A percentile compares a stretch with the other conserved stretches of the same genome.
Evolutionary conservation across 78 protist genomes (phyloP).

Genomic region (Dictyostelium intermedium): DNA sequence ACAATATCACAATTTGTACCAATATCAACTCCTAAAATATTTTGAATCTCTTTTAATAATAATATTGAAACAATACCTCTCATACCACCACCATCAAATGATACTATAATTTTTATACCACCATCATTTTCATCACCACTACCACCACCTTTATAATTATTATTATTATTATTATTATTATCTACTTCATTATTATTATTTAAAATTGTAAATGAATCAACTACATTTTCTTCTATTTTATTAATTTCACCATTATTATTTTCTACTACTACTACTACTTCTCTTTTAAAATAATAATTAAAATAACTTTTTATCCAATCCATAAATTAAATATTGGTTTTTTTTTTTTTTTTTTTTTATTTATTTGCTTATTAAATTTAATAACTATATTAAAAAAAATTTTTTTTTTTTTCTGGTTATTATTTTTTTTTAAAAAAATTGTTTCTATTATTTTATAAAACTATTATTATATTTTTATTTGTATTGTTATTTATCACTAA

Average conservation of each 20-base stretch:
- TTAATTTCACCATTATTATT: not conserved
- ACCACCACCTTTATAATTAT: not conserved
- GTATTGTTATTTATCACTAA: not conserved
- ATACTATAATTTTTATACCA: not conserved
- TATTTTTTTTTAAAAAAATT: too few relatives aligned
- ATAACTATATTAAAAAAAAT: too few relatives aligned
- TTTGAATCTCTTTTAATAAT: not conserved
- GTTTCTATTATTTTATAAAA: not conserved
- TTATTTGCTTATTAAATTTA: not conserved
- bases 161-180: not conserved
- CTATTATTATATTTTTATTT: not conserved
- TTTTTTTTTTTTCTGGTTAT: not conserved
- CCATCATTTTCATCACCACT: not conserved
- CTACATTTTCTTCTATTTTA: not conserved
- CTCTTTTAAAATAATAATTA: not conserved
- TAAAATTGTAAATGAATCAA: not conserved
- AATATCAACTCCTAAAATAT: not conserved
- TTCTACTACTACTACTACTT: not conserved
- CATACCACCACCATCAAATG: conserved; percentile 28
- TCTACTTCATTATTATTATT: not conserved
- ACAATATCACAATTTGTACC: not conserved
- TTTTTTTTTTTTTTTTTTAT: not conserved
- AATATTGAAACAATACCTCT: not conserved
- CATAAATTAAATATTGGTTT: not conserved
- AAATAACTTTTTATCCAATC: conserved; percentile 7